Evolutionary conservation across 805 yeast genomes (phyloP).

Genomic region (Kregervanrija delftensis): DNA sequence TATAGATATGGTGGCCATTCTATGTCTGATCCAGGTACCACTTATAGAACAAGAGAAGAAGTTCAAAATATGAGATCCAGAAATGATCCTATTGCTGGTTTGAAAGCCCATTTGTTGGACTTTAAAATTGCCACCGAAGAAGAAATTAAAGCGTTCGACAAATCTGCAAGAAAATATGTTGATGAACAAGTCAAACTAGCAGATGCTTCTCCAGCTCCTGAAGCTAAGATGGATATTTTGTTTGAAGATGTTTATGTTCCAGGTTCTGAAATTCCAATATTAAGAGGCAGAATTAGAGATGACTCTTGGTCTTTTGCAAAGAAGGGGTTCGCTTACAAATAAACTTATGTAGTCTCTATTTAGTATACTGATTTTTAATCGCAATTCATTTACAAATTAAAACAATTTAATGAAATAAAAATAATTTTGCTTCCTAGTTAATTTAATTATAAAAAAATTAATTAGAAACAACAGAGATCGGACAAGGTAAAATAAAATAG

Average conservation of each 20-base stretch:
- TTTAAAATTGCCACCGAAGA: slow-evolving; percentile 85
- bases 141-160: slow-evolving; percentile 90
- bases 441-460: neutral
- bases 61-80: slow-evolving; percentile 98
- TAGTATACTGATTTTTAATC: neutral
- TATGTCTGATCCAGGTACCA: slow-evolving; percentile 99
- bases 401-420: too few species aligned
- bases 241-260: slow-evolving; percentile 95
- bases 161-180: slow-evolving; percentile 91
- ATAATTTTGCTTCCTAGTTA: too few species aligned
- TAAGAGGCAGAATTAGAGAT: slow-evolving; percentile 95
- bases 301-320: slow-evolving; percentile 69
- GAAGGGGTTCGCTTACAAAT: slow-evolving; percentile 34
- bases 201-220: slow-evolving; percentile 91
- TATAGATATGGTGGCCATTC: slow-evolving; percentile 99
- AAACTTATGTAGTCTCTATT: slow-evolving; percentile 4
- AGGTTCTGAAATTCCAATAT: slow-evolving; percentile 85
- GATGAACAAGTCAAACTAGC: slow-evolving; percentile 93
- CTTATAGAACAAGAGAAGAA: slow-evolving; percentile 99
- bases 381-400: neutral
- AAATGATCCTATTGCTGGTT: slow-evolving; percentile 96
- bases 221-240: slow-evolving; percentile 87
- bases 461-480: neutral
- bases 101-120: slow-evolving; percentile 80
- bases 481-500: neutral